phyloP scores from a whole-genome alignment of 352 stramenopile genomes.

The Pythium phragmitis region DNA sequence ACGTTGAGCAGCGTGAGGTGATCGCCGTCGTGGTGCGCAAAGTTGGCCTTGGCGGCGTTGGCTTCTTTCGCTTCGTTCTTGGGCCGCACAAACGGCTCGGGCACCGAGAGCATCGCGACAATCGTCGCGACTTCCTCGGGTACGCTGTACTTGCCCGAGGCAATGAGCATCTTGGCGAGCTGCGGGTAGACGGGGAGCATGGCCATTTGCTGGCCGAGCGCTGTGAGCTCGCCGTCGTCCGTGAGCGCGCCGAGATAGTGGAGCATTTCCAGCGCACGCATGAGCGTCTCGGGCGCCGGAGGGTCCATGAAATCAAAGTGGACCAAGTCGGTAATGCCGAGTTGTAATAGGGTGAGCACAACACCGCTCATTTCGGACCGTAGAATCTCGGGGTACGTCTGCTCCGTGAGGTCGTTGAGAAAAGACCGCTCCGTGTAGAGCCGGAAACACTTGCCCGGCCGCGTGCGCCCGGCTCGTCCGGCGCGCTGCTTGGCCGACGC shows the following conservation, averaged over 20 bases:
- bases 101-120: slow-evolving; percentile 91
- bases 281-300: slow-evolving; percentile 97
- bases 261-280: slow-evolving; percentile 97
- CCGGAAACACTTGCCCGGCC: slow-evolving; percentile 94
- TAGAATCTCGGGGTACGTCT: slow-evolving; percentile 99
- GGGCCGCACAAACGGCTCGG: slow-evolving; percentile 94
- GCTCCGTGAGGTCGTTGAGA: slow-evolving; percentile 96
- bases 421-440: slow-evolving; percentile 99
- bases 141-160: slow-evolving; percentile 93
- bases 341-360: slow-evolving; percentile 97
- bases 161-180: slow-evolving; percentile 97
- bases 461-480: slow-evolving; percentile 92
- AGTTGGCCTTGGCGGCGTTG: slow-evolving; percentile 96
- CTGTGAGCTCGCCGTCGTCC: slow-evolving; percentile 96
- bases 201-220: slow-evolving; percentile 91
- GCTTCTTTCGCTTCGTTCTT: slow-evolving; percentile 96
- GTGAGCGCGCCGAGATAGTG: slow-evolving; percentile 98
- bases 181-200: slow-evolving; percentile 97
- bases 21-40: slow-evolving; percentile 93
- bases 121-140: slow-evolving; percentile 97
- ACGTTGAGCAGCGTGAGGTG: slow-evolving; percentile 98
- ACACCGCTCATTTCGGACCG: slow-evolving; percentile 95
- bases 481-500: slow-evolving; percentile 93
- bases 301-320: slow-evolving; percentile 99
- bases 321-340: slow-evolving; percentile 98